These are phyloP conservation scores for Xylaria sp. DNA, from an alignment of 2,329 filamentous ascomycete species.

Conservation along the genomic window DNA sequence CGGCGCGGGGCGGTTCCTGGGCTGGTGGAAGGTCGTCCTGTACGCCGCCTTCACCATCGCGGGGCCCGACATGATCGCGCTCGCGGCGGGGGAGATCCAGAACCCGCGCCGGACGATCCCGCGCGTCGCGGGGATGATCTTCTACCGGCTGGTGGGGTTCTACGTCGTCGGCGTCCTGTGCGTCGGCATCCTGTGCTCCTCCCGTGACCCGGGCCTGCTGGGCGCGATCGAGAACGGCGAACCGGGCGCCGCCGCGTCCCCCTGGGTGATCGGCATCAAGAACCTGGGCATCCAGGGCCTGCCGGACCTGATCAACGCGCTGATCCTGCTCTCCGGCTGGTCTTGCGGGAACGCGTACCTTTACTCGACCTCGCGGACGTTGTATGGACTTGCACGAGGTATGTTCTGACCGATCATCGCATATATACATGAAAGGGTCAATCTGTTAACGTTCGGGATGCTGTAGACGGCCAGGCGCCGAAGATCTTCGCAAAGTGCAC, in stretches of 20 bases:
- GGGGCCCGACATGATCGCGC: slow-evolving; percentile 59
- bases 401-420: not conserved
- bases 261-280: slow-evolving; percentile 57
- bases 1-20: slow-evolving; percentile 59
- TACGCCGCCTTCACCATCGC: slow-evolving; percentile 62
- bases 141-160: slow-evolving; percentile 64
- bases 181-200: slow-evolving; percentile 61
- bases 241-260: slow-evolving; percentile 54
- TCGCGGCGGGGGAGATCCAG: slow-evolving; percentile 49
- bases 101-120: slow-evolving; percentile 61
- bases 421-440: not conserved
- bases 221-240: slow-evolving; percentile 56
- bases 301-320: slow-evolving; percentile 61
- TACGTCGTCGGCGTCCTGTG: slow-evolving; percentile 63
- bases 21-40: slow-evolving; percentile 52
- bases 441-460: not conserved
- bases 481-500: slow-evolving; percentile 44
- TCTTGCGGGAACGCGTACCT: slow-evolving; percentile 29
- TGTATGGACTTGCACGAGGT: slow-evolving; percentile 34
- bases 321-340: slow-evolving; percentile 33
- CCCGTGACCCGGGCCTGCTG: slow-evolving; percentile 57
- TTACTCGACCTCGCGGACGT: slow-evolving; percentile 24
- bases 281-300: slow-evolving; percentile 54
- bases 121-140: slow-evolving; percentile 63
- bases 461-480: slow-evolving; percentile 38